Evolutionary conservation across 192 early-diverging fungal genomes (phyloP), one percentile per base, ranked within the genome.

Genomic region (Umbelopsis sp.): DNA sequence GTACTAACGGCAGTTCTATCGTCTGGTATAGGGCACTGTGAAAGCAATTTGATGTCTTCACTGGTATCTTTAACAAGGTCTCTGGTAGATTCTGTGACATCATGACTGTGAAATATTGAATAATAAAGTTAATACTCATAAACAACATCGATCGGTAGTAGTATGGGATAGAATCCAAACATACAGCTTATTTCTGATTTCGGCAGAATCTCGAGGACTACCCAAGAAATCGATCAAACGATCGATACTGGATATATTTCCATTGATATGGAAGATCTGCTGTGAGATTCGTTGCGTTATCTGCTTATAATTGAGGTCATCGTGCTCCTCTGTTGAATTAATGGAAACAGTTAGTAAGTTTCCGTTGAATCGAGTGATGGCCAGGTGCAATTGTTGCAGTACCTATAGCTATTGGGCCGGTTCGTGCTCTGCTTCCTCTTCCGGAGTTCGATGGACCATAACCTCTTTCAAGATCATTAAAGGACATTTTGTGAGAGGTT

Each of bases 251-350:
- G 91, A 91, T 31, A 95, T 92, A 77, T 92, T 93, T 71, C 85
- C 88, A 52, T 93, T 94, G 68, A 98, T 94, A 44, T 85, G 83
- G 78, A 96, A 97, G 36, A 98, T 87, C 71, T 92, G 85, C 70
- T 94, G 91, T 14, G 94, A 96, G 12, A 94, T 85, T 66, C 86
- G 83, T 38, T 92, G 91, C 54, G 84, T 84, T 34, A 86, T 71
- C 20, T 78, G 77, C 50, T 80, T 78, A 70, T 89, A 89, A 52
- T 72, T 68, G 2, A 68, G 75, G 50, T 88, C 85, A 45, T 85
- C 81, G 22, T 84, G 81, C 45, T 77, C 74, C 56, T 62, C 56
- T 62, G 14, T 20, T 72, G 41, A 66, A 32, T 2, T 12, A 31
- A 56, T 47, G 2, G 20, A 69, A 66, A 31, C 26, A 36, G n/a